A percentile compares a stretch with the other conserved stretches of the same genome.
Evolutionary conservation across 2,329 filamentous ascomycete species (phyloP).

Genomic region (Lecanicillium sp.): DNA sequence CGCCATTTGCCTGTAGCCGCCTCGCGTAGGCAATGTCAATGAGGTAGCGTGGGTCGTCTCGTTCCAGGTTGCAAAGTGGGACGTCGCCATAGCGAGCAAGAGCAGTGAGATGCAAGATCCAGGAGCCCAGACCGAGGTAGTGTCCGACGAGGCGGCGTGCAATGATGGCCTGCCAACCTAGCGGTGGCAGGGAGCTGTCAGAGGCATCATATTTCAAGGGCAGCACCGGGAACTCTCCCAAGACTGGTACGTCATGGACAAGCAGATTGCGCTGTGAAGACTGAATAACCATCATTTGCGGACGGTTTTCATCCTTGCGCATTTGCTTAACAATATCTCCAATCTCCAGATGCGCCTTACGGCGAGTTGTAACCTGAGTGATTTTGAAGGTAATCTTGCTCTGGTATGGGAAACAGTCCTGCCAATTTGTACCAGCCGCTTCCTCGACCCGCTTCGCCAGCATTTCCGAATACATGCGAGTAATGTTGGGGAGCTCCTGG

Average conservation of each 20-base stretch:
- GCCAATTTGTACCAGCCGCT: constrained; percentile 62
- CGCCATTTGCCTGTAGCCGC: constrained; percentile 80
- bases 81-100: constrained; percentile 89
- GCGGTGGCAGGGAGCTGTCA: constrained; percentile 80
- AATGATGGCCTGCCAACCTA: constrained; percentile 89
- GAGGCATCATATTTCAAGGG: constrained; percentile 73
- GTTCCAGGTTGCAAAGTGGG: constrained; percentile 89
- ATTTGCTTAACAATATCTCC: constrained; percentile 85
- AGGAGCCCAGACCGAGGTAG: constrained; percentile 86
- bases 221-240: constrained; percentile 79
- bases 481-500: constrained; percentile 82
- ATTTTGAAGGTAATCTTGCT: constrained; percentile 79
- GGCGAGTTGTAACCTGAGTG: constrained; percentile 78
- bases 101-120: constrained; percentile 81
- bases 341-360: constrained; percentile 83
- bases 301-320: constrained; percentile 72
- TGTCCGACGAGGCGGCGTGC: constrained; percentile 80
- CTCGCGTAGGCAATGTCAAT: constrained; percentile 95
- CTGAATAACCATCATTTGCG: constrained; percentile 81
- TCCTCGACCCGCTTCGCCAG: constrained; percentile 59
- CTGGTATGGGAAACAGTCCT: constrained; percentile 80
- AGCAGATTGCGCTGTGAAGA: constrained; percentile 77
- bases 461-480: constrained; percentile 78
- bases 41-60: constrained; percentile 86
- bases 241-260: constrained; percentile 73